Evolutionary conservation across 257 asterid species (phyloP).

Genomic region (Solanum stenotomum): DNA sequence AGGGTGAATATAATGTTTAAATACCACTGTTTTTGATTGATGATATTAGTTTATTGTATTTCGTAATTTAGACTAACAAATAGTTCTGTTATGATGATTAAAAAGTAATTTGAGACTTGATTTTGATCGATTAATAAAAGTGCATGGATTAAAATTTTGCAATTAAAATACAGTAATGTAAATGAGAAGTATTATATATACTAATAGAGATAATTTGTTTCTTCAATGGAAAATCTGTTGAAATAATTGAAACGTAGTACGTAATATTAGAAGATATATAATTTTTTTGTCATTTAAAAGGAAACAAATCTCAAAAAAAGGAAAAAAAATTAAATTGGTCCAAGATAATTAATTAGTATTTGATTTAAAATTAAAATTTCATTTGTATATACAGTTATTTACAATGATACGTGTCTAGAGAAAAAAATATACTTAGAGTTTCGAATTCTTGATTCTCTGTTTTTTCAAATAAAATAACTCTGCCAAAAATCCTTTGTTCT

Average conservation of each 20-base stretch:
- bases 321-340: neutral
- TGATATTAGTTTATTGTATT: neutral
- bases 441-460: neutral
- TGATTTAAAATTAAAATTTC: neutral
- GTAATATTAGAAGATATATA: neutral
- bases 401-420: neutral
- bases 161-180: neutral
- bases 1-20: neutral
- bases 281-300: neutral
- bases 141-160: neutral
- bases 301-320: neutral
- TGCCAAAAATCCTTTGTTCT: neutral
- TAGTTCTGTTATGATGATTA: neutral
- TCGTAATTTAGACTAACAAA: neutral
- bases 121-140: neutral
- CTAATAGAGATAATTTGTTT: neutral
- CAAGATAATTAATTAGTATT: neutral
- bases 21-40: neutral
- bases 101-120: neutral
- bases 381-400: neutral
- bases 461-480: neutral
- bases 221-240: neutral
- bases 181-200: neutral
- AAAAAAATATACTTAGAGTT: neutral
- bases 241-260: neutral